Percentiles rank a stretch among this genome's conserved stretches.
phyloP scores from a whole-genome alignment of 768 basidiomycete species.

The Gymnopilus junonius region DNA sequence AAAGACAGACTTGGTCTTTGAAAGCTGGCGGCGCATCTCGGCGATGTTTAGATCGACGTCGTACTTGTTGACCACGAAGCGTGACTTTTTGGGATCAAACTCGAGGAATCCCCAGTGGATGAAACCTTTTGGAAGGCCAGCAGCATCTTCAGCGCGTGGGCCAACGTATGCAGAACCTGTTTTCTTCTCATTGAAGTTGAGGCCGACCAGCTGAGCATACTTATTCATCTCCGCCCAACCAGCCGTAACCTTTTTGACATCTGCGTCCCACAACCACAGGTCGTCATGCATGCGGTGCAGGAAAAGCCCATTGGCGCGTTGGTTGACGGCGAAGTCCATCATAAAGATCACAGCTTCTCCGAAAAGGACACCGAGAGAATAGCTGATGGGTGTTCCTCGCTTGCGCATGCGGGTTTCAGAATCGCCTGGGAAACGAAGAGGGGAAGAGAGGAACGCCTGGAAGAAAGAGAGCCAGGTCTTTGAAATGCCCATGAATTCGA shows the following conservation, averaged over 20 bases:
- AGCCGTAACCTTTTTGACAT: slow-evolving; percentile 33
- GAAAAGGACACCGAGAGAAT: slow-evolving; percentile 43
- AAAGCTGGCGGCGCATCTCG: slow-evolving; percentile 41
- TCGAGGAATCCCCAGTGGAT: slow-evolving; percentile 46
- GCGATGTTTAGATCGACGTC: slow-evolving; percentile 39
- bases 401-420: slow-evolving; percentile 35
- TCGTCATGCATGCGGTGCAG: slow-evolving; percentile 52
- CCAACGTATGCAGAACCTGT: slow-evolving; percentile 45
- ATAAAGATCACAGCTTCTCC: slow-evolving; percentile 46
- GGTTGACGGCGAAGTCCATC: slow-evolving; percentile 55
- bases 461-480: slow-evolving; percentile 40
- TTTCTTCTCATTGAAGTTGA: slow-evolving; percentile 45
- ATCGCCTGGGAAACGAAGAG: slow-evolving; percentile 37
- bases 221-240: slow-evolving; percentile 47
- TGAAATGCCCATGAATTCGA: slow-evolving; percentile 44
- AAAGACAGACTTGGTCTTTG: slow-evolving; percentile 38
- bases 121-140: slow-evolving; percentile 34
- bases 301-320: slow-evolving; percentile 43
- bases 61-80: slow-evolving; percentile 42
- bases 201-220: slow-evolving; percentile 42
- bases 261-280: slow-evolving; percentile 47
- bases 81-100: slow-evolving; percentile 31
- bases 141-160: neutral
- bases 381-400: slow-evolving; percentile 47
- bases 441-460: slow-evolving; percentile 36